Conservation (phyloP, 1,284 basidiomycete species). For the Xanthoconium separans region DNA sequence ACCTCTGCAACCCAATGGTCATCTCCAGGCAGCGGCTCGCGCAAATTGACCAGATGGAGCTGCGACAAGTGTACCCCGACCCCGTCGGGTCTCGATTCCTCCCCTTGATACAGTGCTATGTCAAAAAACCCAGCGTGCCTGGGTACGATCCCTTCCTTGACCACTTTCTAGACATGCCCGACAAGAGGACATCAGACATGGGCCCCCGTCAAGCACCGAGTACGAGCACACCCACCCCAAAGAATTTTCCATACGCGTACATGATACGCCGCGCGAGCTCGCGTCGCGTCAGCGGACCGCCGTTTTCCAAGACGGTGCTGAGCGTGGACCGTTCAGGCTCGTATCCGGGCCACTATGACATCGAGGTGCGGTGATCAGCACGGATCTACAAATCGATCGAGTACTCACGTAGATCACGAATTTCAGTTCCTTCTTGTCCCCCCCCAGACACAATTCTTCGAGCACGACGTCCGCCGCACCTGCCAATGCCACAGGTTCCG, state of each 20-base stretch:
- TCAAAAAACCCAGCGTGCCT: background rate
- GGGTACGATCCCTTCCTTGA: background rate
- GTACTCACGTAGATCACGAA: slow-evolving; percentile 14
- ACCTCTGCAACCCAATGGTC: slow-evolving; percentile 17
- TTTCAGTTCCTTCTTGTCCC: background rate
- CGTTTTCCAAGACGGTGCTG: background rate
- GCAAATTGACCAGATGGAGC: slow-evolving; percentile 13
- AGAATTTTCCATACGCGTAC: slow-evolving; percentile 5
- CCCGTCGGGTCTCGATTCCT: background rate
- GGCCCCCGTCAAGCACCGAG: background rate
- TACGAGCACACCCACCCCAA: slow-evolving; percentile 4
- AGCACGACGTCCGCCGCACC: slow-evolving; percentile 2
- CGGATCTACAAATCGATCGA: too few relatives aligned
- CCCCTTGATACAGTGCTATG: slow-evolving; percentile 17
- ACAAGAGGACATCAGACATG: background rate
- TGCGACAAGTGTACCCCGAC: slow-evolving; percentile 14
- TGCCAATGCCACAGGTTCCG: background rate
- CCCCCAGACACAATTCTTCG: background rate
- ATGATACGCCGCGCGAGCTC: slow-evolving; percentile 7
- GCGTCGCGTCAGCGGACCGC: slow-evolving; percentile 2
- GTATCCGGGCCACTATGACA: slow-evolving; percentile 19
- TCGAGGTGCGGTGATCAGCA: too few relatives aligned
- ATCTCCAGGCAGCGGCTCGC: background rate
- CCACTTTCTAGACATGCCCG: slow-evolving; percentile 6
- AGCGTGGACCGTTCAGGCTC: background rate